Conservation (phyloP, 2,329 filamentous ascomycete species). For the Hypoxylon sp. region DNA sequence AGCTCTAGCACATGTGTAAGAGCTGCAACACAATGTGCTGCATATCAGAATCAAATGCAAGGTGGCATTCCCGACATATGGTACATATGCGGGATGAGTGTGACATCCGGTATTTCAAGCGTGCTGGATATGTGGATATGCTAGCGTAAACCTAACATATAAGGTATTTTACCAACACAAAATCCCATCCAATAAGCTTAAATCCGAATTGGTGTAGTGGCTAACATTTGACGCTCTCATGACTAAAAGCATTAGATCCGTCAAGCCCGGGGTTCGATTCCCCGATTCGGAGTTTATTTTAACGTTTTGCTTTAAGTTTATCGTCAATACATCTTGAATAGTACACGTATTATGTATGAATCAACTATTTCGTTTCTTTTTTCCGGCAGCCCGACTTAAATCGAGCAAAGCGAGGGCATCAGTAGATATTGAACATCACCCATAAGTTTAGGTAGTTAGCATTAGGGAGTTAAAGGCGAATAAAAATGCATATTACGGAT, state of each 20-base stretch:
- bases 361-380: too few relatives aligned
- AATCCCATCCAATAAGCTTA: conserved; percentile 7
- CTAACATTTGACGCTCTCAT: conserved; percentile 57
- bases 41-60: not conserved
- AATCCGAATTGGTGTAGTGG: conserved; percentile 57
- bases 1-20: not conserved
- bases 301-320: conserved; percentile 3
- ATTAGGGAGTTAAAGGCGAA: not conserved
- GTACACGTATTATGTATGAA: too few relatives aligned
- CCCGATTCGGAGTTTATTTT: conserved; percentile 49
- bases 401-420: not conserved
- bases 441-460: not conserved
- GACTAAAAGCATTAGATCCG: conserved; percentile 35
- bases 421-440: not conserved
- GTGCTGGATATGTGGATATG: too few relatives aligned
- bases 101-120: too few relatives aligned
- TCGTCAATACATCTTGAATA: too few relatives aligned
- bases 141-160: not conserved
- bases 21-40: not conserved
- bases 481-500: not conserved
- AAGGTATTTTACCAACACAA: not conserved
- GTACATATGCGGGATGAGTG: too few relatives aligned
- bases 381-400: not conserved
- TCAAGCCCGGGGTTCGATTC: conserved; percentile 54
- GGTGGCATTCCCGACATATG: too few relatives aligned